Conservation (phyloP, 2,329 filamentous ascomycete genomes). For the Magnaporthiopsis poae region DNA sequence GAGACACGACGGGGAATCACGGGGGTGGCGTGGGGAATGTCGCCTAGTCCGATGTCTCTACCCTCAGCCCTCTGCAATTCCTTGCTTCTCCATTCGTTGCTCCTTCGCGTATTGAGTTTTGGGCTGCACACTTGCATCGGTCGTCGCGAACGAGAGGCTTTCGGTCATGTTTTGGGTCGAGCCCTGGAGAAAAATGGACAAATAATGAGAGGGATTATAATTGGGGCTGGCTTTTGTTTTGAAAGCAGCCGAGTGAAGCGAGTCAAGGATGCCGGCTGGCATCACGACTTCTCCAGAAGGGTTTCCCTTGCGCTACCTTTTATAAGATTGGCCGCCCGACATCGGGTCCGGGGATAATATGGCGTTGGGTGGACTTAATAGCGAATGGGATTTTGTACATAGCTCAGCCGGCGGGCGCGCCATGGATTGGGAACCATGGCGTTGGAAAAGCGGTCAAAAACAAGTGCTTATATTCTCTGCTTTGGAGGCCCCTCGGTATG, state of each 20-base stretch:
- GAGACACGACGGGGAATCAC: not conserved
- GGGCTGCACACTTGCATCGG: not conserved
- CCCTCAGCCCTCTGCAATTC: not conserved
- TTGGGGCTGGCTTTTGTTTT: not conserved
- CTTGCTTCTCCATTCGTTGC: not conserved
- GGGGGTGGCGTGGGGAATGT: not conserved
- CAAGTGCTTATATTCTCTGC: no score
- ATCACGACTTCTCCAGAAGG: not conserved
- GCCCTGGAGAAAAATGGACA: not conserved
- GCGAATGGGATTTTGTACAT: no score
- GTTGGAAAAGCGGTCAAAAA: no score
- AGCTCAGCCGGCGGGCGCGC: no score
- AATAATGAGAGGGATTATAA: not conserved
- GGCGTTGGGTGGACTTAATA: no score
- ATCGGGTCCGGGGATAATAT: not conserved
- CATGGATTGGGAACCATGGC: no score
- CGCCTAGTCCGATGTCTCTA: not conserved
- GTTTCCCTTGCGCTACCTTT: not conserved
- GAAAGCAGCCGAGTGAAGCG: not conserved
- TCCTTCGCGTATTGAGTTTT: not conserved
- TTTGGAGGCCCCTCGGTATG: no score
- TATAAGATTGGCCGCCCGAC: not conserved
- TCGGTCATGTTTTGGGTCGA: not conserved
- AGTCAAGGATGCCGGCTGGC: no score
- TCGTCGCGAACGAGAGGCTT: not conserved